These are phyloP conservation scores for Nicotiana sylvestris DNA, from an alignment of 257 asterid genomes.

Conservation along the genomic window DNA sequence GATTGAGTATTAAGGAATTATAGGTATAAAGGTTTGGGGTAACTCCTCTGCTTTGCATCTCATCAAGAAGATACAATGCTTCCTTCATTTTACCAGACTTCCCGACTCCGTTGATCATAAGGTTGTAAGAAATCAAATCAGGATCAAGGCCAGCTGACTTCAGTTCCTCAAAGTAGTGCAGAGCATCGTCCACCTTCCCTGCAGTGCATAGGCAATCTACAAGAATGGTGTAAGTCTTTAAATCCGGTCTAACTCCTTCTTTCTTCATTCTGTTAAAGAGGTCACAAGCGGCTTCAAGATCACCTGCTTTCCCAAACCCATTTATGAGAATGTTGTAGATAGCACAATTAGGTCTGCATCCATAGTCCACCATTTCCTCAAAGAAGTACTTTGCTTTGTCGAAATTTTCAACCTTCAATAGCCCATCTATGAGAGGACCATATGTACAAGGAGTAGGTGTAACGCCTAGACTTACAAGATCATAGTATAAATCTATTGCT, in stretches of 20 bases:
- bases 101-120: conserved; percentile 80
- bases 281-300: conserved; percentile 54
- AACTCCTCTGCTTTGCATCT: conserved; percentile 74
- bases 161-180: conserved; percentile 65
- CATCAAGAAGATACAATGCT: conserved; percentile 60
- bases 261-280: conserved; percentile 72
- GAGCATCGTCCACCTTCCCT: conserved; percentile 63
- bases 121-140: conserved; percentile 76
- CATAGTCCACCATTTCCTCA: conserved; percentile 71
- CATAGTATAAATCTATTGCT: conserved; percentile 71
- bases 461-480: conserved; percentile 74
- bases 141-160: conserved; percentile 82
- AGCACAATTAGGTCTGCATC: conserved; percentile 79
- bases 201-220: conserved; percentile 67
- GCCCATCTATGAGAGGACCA: conserved; percentile 92
- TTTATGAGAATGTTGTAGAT: conserved; percentile 86
- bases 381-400: conserved; percentile 67
- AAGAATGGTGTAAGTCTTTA: conserved; percentile 80
- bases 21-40: conserved; percentile 71
- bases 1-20: conserved; percentile 66
- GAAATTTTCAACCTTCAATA: conserved; percentile 53
- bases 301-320: conserved; percentile 87
- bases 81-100: conserved; percentile 50
- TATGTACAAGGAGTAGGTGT: conserved; percentile 91
- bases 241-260: conserved; percentile 86